Evolutionary conservation across 2,329 filamentous ascomycete genomes (phyloP).

Genomic region (Ophiostoma pallidulum): DNA sequence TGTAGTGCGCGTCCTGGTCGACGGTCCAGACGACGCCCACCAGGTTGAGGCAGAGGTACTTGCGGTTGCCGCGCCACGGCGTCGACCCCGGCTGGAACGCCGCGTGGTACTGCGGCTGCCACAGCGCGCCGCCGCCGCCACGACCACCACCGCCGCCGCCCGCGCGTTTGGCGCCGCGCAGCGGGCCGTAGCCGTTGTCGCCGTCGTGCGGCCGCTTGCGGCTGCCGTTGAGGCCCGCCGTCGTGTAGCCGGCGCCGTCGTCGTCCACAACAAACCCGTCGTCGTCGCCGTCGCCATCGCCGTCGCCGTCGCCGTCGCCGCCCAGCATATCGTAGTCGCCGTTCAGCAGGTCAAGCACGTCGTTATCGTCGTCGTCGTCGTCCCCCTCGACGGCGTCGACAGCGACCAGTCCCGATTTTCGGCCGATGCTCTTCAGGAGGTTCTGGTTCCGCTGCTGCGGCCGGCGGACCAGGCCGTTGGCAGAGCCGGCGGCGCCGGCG

Average conservation of each 20-base stretch:
- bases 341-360: too few species aligned
- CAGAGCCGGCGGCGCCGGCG: too few species aligned
- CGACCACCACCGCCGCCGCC: conserved; percentile 20
- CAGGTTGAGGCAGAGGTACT: conserved; percentile 87
- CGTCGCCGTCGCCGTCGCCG: conserved; percentile 57
- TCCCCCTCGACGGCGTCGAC: conserved; percentile 2
- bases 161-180: conserved; percentile 39
- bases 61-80: conserved; percentile 87
- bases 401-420: conserved; percentile 7
- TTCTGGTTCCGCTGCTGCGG: conserved; percentile 4
- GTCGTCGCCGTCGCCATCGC: conserved; percentile 42
- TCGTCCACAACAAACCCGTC: conserved; percentile 92
- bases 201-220: conserved; percentile 38
- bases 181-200: conserved; percentile 38
- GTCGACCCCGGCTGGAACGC: conserved; percentile 91
- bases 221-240: conserved; percentile 33
- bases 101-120: conserved; percentile 62
- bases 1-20: conserved; percentile 86
- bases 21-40: conserved; percentile 96
- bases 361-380: conserved; percentile 9
- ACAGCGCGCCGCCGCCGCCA: conserved; percentile 20
- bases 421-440: too few species aligned
- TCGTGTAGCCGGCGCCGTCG: conserved; percentile 80
- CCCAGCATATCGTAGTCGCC: conserved; percentile 7
- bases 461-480: conserved; percentile 36